Conservation (phyloP, 177 flowering plant genomes). For the Tripterygium wilfordii region DNA sequence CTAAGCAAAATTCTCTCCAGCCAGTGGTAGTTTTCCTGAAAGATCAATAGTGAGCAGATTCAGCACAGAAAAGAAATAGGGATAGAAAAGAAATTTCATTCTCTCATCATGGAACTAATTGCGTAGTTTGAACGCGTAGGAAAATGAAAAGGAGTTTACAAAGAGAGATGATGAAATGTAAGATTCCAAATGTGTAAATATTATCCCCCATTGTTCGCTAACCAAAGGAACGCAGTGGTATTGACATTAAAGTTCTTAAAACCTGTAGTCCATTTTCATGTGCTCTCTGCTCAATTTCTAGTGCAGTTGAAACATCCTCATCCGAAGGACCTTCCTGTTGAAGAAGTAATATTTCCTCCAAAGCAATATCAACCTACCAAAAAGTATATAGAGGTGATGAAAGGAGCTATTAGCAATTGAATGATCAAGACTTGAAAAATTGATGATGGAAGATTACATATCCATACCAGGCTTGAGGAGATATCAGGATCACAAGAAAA, state of each 20-base stretch:
- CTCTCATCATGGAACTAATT: no score
- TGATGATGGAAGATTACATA: not conserved
- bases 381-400: not conserved
- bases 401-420: constrained; percentile 2
- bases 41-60: constrained; percentile 3
- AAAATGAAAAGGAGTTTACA: no score
- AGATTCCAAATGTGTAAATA: no score
- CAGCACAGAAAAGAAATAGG: no score
- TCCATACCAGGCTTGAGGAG: constrained; percentile 69
- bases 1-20: constrained; percentile 78
- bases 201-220: no score
- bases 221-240: no score
- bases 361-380: constrained; percentile 72
- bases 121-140: no score
- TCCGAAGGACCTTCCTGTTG: constrained; percentile 86
- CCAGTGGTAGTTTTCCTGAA: constrained; percentile 93
- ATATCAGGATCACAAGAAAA: constrained; percentile 94
- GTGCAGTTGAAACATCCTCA: constrained; percentile 72
- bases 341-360: constrained; percentile 73
- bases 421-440: no score
- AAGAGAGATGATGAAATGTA: no score
- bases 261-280: constrained; percentile 98
- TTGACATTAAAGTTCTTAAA: not conserved
- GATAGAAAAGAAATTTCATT: no score
- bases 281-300: constrained; percentile 95